Conservation (phyloP, 2,329 filamentous ascomycete species). For the Colletotrichum kahawae region DNA sequence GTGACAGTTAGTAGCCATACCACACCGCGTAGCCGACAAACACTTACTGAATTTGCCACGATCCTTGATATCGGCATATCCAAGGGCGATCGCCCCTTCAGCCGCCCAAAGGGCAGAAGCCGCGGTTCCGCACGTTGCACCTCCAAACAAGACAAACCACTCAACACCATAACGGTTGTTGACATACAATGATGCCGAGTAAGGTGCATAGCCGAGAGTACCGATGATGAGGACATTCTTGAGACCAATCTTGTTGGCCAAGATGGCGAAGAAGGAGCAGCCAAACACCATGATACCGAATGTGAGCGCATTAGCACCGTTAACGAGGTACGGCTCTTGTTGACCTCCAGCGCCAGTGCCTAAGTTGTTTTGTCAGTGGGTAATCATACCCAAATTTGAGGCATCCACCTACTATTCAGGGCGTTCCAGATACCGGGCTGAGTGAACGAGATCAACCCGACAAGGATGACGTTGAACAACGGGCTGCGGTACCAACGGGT, state of each 20-base stretch:
- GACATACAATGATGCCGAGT: slow-evolving; percentile 46
- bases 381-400: background rate
- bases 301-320: slow-evolving; percentile 72
- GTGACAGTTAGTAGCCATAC: accelerated
- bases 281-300: slow-evolving; percentile 60
- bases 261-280: slow-evolving; percentile 42
- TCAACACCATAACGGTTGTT: slow-evolving; percentile 48
- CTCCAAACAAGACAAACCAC: slow-evolving; percentile 49
- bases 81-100: slow-evolving; percentile 34
- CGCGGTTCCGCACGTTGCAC: slow-evolving; percentile 37
- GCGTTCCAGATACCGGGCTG: slow-evolving; percentile 54
- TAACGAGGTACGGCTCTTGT: slow-evolving; percentile 69
- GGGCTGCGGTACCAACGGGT: slow-evolving; percentile 47
- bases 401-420: slow-evolving; percentile 38
- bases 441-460: slow-evolving; percentile 48
- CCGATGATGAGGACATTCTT: slow-evolving; percentile 45
- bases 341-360: slow-evolving; percentile 67
- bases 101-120: slow-evolving; percentile 41
- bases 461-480: slow-evolving; percentile 50
- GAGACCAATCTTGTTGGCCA: slow-evolving; percentile 40
- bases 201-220: slow-evolving; percentile 47
- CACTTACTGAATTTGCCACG: slow-evolving; percentile 43
- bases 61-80: slow-evolving; percentile 42
- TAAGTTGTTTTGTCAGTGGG: background rate
- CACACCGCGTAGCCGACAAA: accelerated